Percentiles rank a stretch among this genome's conserved stretches.
Evolutionary conservation across 306 rosid genomes (phyloP).

Genomic region (Hippophae rhamnoides): DNA sequence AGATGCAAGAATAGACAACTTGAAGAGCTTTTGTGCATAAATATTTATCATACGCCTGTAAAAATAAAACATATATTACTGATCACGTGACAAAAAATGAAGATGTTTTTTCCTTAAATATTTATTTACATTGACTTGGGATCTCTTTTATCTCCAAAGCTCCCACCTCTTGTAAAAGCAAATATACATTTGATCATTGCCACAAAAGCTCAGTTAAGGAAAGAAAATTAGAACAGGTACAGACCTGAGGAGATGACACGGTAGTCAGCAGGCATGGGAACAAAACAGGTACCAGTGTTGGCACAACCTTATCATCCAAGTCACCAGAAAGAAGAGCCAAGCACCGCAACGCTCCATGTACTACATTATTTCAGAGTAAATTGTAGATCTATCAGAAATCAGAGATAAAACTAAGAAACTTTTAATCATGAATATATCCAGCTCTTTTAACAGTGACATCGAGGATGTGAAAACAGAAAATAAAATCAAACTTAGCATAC

Average conservation of each 20-base stretch:
- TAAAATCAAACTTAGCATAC: no score
- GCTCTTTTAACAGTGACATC: no score
- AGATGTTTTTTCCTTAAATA: neutral
- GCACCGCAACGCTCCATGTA: constrained; percentile 91
- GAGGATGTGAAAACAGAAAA: no score
- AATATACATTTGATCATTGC: neutral
- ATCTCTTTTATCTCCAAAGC: neutral
- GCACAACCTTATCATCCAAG: constrained; percentile 78
- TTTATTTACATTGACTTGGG: neutral
- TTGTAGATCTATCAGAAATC: constrained; percentile 16
- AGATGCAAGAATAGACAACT: constrained; percentile 69
- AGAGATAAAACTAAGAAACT: constrained; percentile 15
- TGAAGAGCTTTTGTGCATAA: constrained; percentile 64
- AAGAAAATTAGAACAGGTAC: constrained; percentile 5
- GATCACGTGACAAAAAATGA: constrained; percentile 2
- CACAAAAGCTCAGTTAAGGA: neutral
- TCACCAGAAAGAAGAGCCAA: constrained; percentile 81
- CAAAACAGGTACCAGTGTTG: constrained; percentile 60
- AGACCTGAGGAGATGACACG: constrained; percentile 81
- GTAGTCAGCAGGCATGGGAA: constrained; percentile 73
- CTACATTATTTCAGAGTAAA: constrained; percentile 30
- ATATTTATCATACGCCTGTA: constrained; percentile 69
- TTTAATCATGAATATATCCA: no score
- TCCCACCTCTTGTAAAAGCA: neutral
- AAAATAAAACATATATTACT: constrained; percentile 15